Percentiles rank a stretch among this genome's conserved stretches.
phyloP scores from a whole-genome alignment of 2,329 filamentous ascomycete species.

The Phialophora macrospora region DNA sequence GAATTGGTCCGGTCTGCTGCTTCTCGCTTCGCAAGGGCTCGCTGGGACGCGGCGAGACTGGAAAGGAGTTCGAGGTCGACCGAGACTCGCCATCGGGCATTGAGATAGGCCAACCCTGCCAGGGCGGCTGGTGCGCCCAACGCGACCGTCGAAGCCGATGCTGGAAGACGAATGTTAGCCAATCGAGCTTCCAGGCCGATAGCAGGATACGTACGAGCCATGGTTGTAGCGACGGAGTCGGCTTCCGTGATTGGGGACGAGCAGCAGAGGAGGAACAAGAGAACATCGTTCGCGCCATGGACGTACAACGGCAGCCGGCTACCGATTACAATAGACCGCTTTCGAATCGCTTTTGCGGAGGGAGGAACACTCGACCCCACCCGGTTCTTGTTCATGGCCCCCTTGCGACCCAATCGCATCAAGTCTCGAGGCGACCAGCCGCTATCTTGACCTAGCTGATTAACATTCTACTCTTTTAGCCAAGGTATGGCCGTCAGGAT shows the following conservation, averaged over 20 bases:
- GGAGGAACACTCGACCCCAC: neutral
- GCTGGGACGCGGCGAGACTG: slow-evolving; percentile 55
- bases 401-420: too few species aligned
- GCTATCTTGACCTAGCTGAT: too few species aligned
- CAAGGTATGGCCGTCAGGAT: too few species aligned
- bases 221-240: neutral
- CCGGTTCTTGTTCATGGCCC: too few species aligned
- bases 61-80: slow-evolving; percentile 68
- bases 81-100: slow-evolving; percentile 69
- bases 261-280: slow-evolving; percentile 2
- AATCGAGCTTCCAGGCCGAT: neutral
- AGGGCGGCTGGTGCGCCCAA: slow-evolving; percentile 55
- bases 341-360: neutral
- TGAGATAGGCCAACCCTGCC: slow-evolving; percentile 75
- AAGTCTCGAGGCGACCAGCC: too few species aligned
- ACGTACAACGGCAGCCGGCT: neutral
- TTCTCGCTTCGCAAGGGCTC: slow-evolving; percentile 54
- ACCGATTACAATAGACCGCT: neutral
- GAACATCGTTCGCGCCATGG: neutral
- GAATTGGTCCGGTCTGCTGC: slow-evolving; percentile 67
- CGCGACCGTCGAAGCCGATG: slow-evolving; percentile 19
- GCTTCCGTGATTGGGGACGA: neutral
- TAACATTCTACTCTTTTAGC: too few species aligned
- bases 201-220: slow-evolving; percentile 13
- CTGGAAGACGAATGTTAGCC: slow-evolving; percentile 1